Evolutionary conservation across 805 yeast genomes (phyloP).

Genomic region (Kuraishia molischiana): DNA sequence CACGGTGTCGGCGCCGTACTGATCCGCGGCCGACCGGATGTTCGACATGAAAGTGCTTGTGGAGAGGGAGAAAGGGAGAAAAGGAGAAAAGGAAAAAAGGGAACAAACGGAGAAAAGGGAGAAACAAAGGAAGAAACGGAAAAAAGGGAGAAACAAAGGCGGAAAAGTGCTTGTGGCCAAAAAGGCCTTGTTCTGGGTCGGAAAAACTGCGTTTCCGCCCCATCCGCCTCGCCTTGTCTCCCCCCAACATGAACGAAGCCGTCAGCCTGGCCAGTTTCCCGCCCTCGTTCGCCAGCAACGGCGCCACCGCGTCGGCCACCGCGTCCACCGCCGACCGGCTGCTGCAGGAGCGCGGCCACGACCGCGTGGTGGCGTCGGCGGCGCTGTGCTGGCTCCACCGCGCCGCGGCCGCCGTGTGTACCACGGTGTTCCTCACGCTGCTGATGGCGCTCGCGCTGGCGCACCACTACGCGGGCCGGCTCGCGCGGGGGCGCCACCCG

Average conservation of each 20-base stretch:
- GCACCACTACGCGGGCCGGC: conserved; percentile 7
- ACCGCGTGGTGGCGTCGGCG: neutral
- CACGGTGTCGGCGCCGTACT: neutral
- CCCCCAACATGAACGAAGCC: neutral
- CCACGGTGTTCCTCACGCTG: conserved; percentile 13
- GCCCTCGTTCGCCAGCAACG: neutral
- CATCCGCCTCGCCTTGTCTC: no score
- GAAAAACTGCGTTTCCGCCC: no score
- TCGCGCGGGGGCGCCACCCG: conserved; percentile 3
- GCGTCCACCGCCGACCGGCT: neutral
- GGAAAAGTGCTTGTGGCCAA: no score
- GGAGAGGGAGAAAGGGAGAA: no score
- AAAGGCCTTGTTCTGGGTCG: no score
- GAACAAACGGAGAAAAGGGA: no score
- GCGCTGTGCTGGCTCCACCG: neutral
- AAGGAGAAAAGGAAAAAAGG: no score
- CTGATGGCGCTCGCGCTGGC: conserved; percentile 15
- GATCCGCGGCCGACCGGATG: no score
- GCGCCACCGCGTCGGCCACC: neutral
- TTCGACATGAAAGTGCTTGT: no score
- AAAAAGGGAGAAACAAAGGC: no score
- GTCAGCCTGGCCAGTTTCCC: neutral
- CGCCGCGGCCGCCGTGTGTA: conserved; percentile 8
- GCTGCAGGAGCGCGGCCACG: neutral
- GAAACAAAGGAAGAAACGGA: no score